phyloP scores from a whole-genome alignment of 1,284 basidiomycete species.

The Lentinula novae-zelandiae region DNA sequence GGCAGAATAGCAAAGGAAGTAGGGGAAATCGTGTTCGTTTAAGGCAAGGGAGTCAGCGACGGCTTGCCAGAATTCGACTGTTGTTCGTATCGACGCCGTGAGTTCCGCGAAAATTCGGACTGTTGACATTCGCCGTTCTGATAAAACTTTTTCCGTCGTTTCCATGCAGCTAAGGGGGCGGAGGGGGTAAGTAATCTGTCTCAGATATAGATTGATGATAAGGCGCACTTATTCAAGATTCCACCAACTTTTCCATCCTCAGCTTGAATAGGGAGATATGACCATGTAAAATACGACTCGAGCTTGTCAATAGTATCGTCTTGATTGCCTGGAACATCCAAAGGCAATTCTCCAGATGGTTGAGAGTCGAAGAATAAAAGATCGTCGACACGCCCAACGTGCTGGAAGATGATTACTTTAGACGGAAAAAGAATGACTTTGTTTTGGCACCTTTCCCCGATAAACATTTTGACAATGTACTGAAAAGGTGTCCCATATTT shows the following conservation, averaged over 20 bases:
- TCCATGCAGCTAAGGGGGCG: conserved; percentile 9
- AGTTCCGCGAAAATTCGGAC: conserved; percentile 15
- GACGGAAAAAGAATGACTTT: neutral
- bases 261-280: conserved; percentile 9
- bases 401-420: neutral
- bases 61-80: conserved; percentile 9
- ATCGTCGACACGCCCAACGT: conserved; percentile 2
- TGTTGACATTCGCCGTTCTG: conserved; percentile 18
- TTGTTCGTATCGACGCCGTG: conserved; percentile 8
- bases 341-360: neutral
- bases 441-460: conserved; percentile 1
- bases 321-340: neutral
- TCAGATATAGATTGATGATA: neutral
- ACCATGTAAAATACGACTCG: conserved; percentile 19
- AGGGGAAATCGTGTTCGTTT: conserved; percentile 17
- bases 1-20: conserved; percentile 14
- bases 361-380: conserved; percentile 7
- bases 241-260: conserved; percentile 9
- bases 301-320: neutral
- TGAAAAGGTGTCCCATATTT: conserved; percentile 10
- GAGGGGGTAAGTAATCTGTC: too few species aligned
- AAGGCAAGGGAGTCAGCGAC: conserved; percentile 11
- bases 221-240: neutral
- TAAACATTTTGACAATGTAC: conserved; percentile 2
- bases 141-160: conserved; percentile 20